Base-by-base conservation (phyloP, 768 basidiomycete genomes). In the Sporobolomyces pararoseus region DNA sequence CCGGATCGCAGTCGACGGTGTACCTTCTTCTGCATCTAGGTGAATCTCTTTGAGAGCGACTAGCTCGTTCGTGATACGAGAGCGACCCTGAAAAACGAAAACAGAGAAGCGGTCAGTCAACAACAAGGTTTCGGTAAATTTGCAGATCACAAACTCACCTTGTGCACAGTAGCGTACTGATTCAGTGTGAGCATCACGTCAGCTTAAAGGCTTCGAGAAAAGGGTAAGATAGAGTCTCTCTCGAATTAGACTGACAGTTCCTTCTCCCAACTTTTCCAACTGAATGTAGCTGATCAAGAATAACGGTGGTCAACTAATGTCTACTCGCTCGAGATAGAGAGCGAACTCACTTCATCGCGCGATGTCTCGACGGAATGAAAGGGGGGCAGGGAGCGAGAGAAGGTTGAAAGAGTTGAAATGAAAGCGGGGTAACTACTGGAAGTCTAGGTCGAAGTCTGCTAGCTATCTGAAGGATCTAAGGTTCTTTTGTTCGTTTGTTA, bases 41-140 rank as follows among this genome's bases (percentile, higher is more conserved):
- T 98, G 94, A 73, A 99, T 99, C 82, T 99, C 96, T 80, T 99
- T 99, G 65, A 99, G 81, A 17, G 96, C 96, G 23, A 99, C 96
- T 61, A 96, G 91, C 80, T 98, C 96, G 76, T 96, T 96, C n/a
- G 94, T 98, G 37, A 92, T 92, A 70, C 94, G 84, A 27, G 93
- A 96, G 72, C 95, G 88, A 21, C 96, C 96, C 90, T 92, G 37
- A 19, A 35, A 23, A 25, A 23, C 27, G 25, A 34, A n/a, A 27
- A 0, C 35, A 12, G 31, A 37, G n/a, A n/a, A n/a, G n/a, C n/a
- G n/a, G 13, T 42, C n/a, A 29, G 9, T 27, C 9, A 25, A 53
- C 7, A 7, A 6, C 23, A 25, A 16, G 37, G 37, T 58, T 25
- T 42, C 29, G 31, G 16, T n/a, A 44, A 39, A 7, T 23, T 10